A percentile compares a stretch with the other conserved stretches of the same genome.
Evolutionary conservation across 2,329 filamentous ascomycete genomes (phyloP).

Genomic region (Ascochyta pisi): DNA sequence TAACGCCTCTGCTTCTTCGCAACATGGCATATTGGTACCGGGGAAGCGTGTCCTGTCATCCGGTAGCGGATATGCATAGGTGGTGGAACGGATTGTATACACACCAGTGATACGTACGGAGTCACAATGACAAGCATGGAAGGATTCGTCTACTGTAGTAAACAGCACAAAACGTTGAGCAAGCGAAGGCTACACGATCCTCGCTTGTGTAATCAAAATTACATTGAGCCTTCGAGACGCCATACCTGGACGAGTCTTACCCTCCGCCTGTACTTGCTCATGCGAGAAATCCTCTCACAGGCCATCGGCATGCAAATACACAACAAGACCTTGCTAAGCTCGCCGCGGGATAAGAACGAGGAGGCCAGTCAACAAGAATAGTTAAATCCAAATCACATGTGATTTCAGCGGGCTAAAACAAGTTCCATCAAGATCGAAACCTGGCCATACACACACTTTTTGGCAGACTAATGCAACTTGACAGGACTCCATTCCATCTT

Average conservation of each 20-base stretch:
- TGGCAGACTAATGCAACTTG: not conserved
- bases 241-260: not conserved
- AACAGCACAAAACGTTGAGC: not conserved
- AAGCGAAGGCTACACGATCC: not conserved
- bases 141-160: not conserved
- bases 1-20: not conserved
- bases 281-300: not conserved
- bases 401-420: not conserved
- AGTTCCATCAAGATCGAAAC: not conserved
- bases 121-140: not conserved
- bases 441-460: not conserved
- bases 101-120: conserved; percentile 3
- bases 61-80: conserved; percentile 1
- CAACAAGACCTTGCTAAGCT: no score
- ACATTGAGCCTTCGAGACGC: not conserved
- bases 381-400: not conserved
- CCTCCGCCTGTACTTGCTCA: not conserved
- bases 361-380: no score
- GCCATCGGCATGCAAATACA: no score
- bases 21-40: not conserved
- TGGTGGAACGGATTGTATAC: conserved; percentile 1
- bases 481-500: not conserved
- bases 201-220: not conserved
- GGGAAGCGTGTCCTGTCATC: conserved; percentile 2
- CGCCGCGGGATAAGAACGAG: no score